Evolutionary conservation across 2,329 filamentous ascomycete species (phyloP).

Genomic region (Ophiostoma sp.): DNA sequence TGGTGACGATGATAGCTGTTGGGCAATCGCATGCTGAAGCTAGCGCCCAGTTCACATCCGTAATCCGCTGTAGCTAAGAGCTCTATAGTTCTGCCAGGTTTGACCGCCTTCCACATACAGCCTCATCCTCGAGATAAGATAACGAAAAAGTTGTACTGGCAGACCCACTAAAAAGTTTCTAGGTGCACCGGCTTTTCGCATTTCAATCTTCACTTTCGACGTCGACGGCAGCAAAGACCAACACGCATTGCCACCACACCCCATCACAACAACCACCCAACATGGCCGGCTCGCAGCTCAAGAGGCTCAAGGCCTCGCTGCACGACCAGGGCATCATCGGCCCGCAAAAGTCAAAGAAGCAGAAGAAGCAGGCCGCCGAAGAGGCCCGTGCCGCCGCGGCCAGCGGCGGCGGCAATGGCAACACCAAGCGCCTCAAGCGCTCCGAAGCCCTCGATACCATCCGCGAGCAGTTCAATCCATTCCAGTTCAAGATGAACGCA

Average conservation of each 20-base stretch:
- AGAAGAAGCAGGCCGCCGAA: conserved; percentile 69
- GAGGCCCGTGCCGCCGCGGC: conserved; percentile 52
- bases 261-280: conserved; percentile 27
- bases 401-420: conserved; percentile 36
- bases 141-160: conserved; percentile 28
- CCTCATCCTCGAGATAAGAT: conserved; percentile 32
- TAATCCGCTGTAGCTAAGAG: background rate
- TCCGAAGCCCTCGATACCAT: conserved; percentile 76
- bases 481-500: conserved; percentile 79
- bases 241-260: background rate
- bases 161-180: conserved; percentile 23
- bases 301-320: conserved; percentile 87
- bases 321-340: conserved; percentile 84
- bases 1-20: background rate
- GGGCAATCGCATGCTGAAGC: background rate
- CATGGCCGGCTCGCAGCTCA: conserved; percentile 96
- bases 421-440: conserved; percentile 69
- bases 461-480: conserved; percentile 95
- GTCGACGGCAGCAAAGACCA: background rate
- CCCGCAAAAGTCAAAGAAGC: conserved; percentile 91
- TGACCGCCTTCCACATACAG: conserved; percentile 29
- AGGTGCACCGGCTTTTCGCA: background rate
- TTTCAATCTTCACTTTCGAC: background rate
- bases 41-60: background rate
- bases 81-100: conserved; percentile 27